Evolutionary conservation across 2,329 filamentous ascomycete genomes (phyloP), one percentile per base, ranked within the genome.

Genomic region (Metarhizium anisopliae): DNA sequence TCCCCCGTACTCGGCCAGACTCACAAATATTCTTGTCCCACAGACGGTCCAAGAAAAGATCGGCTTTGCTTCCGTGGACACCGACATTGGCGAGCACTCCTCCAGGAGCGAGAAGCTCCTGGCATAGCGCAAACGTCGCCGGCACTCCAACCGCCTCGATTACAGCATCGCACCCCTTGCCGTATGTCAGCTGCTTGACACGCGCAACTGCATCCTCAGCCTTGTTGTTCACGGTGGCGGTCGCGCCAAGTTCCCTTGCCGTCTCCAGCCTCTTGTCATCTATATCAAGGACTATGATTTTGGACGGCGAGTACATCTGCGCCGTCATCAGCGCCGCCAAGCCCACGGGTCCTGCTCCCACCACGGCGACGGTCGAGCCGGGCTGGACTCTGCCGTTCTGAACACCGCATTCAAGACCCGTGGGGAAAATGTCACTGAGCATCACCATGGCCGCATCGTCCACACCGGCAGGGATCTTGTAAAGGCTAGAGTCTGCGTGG

Each of bases 121-220:
- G 80, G 53, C 75, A 78, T 47, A 82, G 66, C 16, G 77, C 70
- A 61, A 83, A 82, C 0, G 77, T 82, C 0, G 70, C 70, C 0
- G 78, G 77, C 8, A 79, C 68, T 1, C 80, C 80, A 2, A 83
- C 81, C 0, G 78, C 79, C 63, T 83, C 81, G 52, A 83, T 80
- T 1, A 84, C 80, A 0, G 77, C 70, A 56, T 84, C 80, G 59
- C 77, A 82, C 0, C 80, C 80, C 53, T 74, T 70, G 1, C 73
- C 75, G n/a, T 74, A 73, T 0, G 78, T 81, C 53, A 80, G 59
- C 0, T 64, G 65, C 60, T 70, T 70, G 2, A 81, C 68, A 3
- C 62, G 59, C 10, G 72, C 67, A 4, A 71, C 66, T 0, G 71
- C 67, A n/a, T 73, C 67, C 0, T 63, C 61, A 5, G 68, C 57